These are phyloP conservation scores for Vachellia collinsii DNA, from an alignment of 306 rosid genomes.

Conservation along the genomic window DNA sequence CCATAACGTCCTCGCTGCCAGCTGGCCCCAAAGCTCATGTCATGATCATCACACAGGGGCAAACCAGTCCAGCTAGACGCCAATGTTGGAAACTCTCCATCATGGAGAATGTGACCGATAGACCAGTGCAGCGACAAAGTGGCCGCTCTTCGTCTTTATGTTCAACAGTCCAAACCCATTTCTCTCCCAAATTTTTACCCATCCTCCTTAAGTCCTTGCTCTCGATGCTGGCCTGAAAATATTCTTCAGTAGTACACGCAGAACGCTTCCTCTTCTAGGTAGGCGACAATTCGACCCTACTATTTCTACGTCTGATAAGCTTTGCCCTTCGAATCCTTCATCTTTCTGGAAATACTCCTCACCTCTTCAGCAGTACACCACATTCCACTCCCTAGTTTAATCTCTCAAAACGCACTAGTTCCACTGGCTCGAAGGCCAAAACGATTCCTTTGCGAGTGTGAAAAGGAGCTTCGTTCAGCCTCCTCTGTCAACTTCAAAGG, in stretches of 20 bases:
- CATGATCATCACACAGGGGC: background rate
- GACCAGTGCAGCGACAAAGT: background rate
- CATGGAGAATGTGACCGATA: conserved; percentile 40
- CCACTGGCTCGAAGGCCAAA: background rate
- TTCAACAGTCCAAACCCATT: conserved; percentile 2
- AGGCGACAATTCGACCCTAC: background rate
- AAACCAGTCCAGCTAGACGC: background rate
- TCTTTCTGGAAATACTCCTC: background rate
- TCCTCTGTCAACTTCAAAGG: background rate
- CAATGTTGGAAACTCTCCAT: background rate
- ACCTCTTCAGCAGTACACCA: background rate
- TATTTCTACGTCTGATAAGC: background rate
- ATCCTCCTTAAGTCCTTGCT: background rate
- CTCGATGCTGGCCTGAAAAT: background rate
- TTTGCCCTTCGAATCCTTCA: background rate
- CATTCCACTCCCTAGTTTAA: background rate
- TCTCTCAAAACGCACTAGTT: background rate
- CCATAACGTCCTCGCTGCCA: conserved; percentile 35
- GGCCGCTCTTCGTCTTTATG: conserved; percentile 25
- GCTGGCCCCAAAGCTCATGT: background rate
- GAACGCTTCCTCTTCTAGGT: too few species aligned
- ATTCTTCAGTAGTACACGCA: too few species aligned
- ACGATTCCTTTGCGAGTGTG: background rate
- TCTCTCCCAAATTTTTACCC: background rate
- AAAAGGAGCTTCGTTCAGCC: conserved; percentile 8